Conservation (phyloP, 805 yeast genomes). For the Starmerella floris region DNA sequence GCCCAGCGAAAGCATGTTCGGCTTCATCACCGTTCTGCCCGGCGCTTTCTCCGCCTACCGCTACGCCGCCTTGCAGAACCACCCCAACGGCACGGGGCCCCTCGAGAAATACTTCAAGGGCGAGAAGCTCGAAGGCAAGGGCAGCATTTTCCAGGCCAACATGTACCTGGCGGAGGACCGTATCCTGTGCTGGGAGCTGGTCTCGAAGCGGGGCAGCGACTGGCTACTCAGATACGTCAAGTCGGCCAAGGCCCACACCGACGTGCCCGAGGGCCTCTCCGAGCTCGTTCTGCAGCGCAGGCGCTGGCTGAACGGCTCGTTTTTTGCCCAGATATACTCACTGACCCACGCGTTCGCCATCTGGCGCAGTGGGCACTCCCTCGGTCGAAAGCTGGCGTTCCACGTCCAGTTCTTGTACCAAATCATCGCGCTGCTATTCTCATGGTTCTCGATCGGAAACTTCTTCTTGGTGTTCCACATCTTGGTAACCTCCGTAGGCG, state of each 20-base stretch:
- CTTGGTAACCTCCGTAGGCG: slow-evolving; percentile 65
- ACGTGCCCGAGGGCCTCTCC: slow-evolving; percentile 79
- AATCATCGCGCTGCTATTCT: slow-evolving; percentile 54
- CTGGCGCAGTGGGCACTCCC: slow-evolving; percentile 62
- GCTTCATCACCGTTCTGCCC: slow-evolving; percentile 86
- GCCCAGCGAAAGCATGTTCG: slow-evolving; percentile 90
- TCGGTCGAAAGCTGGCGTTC: slow-evolving; percentile 52
- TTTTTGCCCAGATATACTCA: slow-evolving; percentile 86
- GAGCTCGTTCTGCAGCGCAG: slow-evolving; percentile 86
- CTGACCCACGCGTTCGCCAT: slow-evolving; percentile 62
- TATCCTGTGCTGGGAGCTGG: slow-evolving; percentile 84
- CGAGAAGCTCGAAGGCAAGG: slow-evolving; percentile 59
- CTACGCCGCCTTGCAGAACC: slow-evolving; percentile 58
- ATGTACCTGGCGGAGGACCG: slow-evolving; percentile 98
- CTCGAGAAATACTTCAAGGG: slow-evolving; percentile 84
- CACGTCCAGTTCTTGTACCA: slow-evolving; percentile 74
- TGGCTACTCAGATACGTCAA: slow-evolving; percentile 80
- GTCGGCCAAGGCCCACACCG: slow-evolving; percentile 83
- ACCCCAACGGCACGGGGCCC: slow-evolving; percentile 66
- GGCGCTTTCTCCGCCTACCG: slow-evolving; percentile 96
- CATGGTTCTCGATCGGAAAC: slow-evolving; percentile 88
- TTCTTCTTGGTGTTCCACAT: slow-evolving; percentile 84
- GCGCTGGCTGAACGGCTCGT: slow-evolving; percentile 94
- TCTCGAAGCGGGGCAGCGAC: slow-evolving; percentile 60
- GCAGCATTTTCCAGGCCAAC: slow-evolving; percentile 81